Conservation (phyloP, 805 yeast genomes). For the Saccharomyces eubayanus region DNA sequence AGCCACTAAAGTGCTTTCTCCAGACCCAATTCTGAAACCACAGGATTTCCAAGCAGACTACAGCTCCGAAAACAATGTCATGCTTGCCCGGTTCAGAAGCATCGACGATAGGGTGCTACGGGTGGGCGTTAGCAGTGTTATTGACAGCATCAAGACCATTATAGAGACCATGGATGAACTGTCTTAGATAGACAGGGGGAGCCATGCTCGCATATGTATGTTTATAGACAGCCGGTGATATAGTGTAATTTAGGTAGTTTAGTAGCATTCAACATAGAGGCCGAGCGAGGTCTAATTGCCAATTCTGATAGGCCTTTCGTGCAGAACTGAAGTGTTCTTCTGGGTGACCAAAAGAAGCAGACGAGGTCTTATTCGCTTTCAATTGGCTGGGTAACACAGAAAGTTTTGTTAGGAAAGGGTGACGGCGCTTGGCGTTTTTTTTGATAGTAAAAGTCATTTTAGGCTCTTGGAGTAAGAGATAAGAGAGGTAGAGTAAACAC, state of each 20-base stretch:
- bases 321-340: neutral
- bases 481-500: neutral
- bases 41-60: conserved; percentile 51
- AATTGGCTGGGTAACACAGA: neutral
- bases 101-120: conserved; percentile 67
- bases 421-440: neutral
- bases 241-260: neutral
- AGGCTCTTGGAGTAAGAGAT: neutral
- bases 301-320: neutral
- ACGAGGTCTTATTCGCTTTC: neutral
- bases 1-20: conserved; percentile 52
- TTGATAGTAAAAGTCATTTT: neutral
- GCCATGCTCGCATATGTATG: neutral
- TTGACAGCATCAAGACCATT: conserved; percentile 69
- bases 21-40: conserved; percentile 76
- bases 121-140: conserved; percentile 73
- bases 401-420: neutral
- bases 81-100: conserved; percentile 48
- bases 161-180: conserved; percentile 70
- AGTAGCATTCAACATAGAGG: neutral
- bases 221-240: neutral
- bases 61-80: conserved; percentile 26
- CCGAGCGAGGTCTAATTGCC: neutral
- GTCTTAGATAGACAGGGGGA: neutral
- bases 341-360: neutral